phyloP scores from a whole-genome alignment of 495 filamentous ascomycete genomes.

The Penicillium parvum region DNA sequence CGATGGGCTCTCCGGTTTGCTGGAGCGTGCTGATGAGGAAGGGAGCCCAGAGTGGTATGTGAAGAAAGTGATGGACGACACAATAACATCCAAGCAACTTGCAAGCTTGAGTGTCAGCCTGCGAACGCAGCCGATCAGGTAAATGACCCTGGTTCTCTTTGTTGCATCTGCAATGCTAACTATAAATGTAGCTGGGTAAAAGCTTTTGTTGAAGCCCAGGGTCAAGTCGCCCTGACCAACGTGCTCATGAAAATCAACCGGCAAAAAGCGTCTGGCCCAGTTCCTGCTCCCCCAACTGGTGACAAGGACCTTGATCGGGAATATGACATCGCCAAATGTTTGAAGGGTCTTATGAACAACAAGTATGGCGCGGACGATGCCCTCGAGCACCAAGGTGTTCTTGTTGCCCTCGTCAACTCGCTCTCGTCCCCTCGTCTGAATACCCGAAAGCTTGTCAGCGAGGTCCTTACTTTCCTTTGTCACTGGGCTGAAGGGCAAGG shows the following conservation, averaged over 20 bases:
- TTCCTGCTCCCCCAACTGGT: constrained; percentile 57
- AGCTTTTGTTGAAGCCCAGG: constrained; percentile 94
- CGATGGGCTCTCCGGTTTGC: constrained; percentile 59
- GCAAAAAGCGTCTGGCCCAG: constrained; percentile 69
- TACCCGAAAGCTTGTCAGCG: constrained; percentile 91
- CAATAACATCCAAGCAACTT: constrained; percentile 84
- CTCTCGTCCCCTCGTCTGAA: constrained; percentile 85
- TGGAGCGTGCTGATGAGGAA: constrained; percentile 81
- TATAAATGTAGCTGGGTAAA: constrained; percentile 69
- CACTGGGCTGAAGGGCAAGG: constrained; percentile 94
- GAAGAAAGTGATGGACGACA: constrained; percentile 92
- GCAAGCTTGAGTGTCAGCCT: constrained; percentile 89
- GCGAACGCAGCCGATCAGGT: constrained; percentile 90
- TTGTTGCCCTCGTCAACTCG: constrained; percentile 82
- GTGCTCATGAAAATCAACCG: constrained; percentile 90
- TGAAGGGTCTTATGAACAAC: constrained; percentile 98
- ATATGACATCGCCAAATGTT: constrained; percentile 96
- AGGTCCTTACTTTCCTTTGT: constrained; percentile 93
- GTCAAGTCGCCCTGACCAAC: constrained; percentile 93
- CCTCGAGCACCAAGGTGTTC: constrained; percentile 81
- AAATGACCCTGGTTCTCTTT: constrained; percentile 17
- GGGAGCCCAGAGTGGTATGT: constrained; percentile 99
- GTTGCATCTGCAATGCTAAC: constrained; percentile 1
- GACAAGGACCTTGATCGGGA: constrained; percentile 91
- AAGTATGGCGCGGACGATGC: constrained; percentile 98